Evolutionary conservation across 148 eudicot species (phyloP), one percentile per base, ranked within the genome.

Genomic region (Diospyros lotus): DNA sequence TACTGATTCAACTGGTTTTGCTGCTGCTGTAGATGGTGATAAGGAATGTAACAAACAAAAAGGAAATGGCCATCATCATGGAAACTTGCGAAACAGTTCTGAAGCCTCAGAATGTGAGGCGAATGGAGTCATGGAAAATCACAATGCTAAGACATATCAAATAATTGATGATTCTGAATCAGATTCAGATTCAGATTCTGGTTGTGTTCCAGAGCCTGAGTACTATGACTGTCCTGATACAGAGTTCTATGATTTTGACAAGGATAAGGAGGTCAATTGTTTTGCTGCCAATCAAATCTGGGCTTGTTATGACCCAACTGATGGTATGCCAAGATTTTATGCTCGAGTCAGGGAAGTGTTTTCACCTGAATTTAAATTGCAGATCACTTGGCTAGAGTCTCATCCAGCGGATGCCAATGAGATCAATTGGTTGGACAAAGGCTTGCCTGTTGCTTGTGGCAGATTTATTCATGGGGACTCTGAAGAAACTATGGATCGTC

Each of bases 241-340:
- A 62, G 87, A 86, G 59, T 86, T 84, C 62, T 68, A 45, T 77
- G 85, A 84, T 76, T 86, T 86, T 78, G 85, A 82, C 38, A 77
- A 79, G 77, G 62, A 9, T 41, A 80, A 72, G 55, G 84, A 82
- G 28, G 80, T 60, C 12, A 73, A 12, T 18, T 74, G 69, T 55
- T 86, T 84, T 80, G 69, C 67, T 45, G 77, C 75, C 52, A 73
- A 62, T 73, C 87, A 84, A 52, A 42, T 81, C 50, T 86, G 87
- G 87, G 85, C 87, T 60, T 75, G 79, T 68, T 86, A 79, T 78
- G 89, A 82, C 66, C 41, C 77, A 38, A n/a, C 46, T n/a, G 87
- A 82, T 75, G 80, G 80, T 62, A 82, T 86, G 89, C 89, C 89
- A 46, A 84, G 89, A 80, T 86, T 84, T 68, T 86, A 86, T 67